phyloP scores from a whole-genome alignment of 1,284 basidiomycete species.

The Ganoderma resinaceum region DNA sequence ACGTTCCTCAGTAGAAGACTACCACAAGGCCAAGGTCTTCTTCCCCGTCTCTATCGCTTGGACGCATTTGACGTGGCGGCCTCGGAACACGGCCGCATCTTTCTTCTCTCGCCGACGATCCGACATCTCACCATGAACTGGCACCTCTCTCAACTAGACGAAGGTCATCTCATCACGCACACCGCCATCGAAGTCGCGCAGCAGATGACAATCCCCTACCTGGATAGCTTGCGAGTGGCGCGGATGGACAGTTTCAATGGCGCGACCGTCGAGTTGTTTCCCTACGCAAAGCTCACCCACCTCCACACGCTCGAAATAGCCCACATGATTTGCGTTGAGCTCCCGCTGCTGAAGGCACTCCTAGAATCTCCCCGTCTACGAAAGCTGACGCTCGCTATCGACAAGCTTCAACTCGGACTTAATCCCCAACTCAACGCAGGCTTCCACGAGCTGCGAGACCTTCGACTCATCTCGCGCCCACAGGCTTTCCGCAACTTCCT shows the following conservation, averaged over 20 bases:
- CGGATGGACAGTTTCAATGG: constrained; percentile 4
- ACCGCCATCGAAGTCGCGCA: constrained; percentile 9
- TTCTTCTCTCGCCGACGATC: constrained; percentile 12
- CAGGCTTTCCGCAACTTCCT: neutral
- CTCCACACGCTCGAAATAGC: constrained; percentile 8
- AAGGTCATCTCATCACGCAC: neutral
- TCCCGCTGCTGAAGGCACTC: neutral
- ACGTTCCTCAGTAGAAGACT: neutral
- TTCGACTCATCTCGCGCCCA: neutral
- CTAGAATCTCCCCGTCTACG: neutral
- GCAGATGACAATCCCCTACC: constrained; percentile 13
- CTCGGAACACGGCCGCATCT: constrained; percentile 1
- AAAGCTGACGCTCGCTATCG: constrained; percentile 3
- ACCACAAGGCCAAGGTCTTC: neutral
- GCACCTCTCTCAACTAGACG: neutral
- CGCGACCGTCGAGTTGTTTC: neutral
- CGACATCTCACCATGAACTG: constrained; percentile 6
- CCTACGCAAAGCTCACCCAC: neutral
- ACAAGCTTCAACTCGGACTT: neutral
- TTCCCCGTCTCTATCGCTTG: constrained; percentile 8
- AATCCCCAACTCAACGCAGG: neutral
- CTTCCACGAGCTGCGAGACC: constrained; percentile 7
- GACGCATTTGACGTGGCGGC: neutral
- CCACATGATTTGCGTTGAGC: neutral
- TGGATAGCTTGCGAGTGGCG: constrained; percentile 10